Conservation (phyloP, 345 rosid species). For the Lepidium aucheri region DNA sequence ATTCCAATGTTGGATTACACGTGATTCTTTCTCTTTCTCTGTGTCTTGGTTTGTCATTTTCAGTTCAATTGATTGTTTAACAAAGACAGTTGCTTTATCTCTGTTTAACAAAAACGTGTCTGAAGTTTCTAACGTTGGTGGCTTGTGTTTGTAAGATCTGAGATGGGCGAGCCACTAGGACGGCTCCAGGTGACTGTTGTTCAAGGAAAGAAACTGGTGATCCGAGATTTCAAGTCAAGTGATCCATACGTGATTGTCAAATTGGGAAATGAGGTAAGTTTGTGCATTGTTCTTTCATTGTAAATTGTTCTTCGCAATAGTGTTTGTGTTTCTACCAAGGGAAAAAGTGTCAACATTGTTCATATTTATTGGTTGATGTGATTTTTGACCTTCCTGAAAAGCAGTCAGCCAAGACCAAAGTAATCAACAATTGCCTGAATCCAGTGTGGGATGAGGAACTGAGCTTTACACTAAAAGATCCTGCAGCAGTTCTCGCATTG, state of each 20-base stretch:
- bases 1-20: background rate
- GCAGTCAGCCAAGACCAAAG: conserved; percentile 88
- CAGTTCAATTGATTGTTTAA: background rate
- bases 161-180: conserved; percentile 68
- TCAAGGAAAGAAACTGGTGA: conserved; percentile 67
- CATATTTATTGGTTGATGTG: background rate
- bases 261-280: conserved; percentile 64
- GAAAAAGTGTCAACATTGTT: background rate
- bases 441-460: conserved; percentile 97
- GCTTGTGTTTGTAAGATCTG: conserved; percentile 10
- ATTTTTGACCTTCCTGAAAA: conserved; percentile 8
- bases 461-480: conserved; percentile 61
- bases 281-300: background rate
- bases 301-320: background rate
- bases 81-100: conserved; percentile 1
- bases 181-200: conserved; percentile 66
- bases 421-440: conserved; percentile 82
- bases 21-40: background rate
- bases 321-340: background rate
- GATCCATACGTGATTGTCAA: conserved; percentile 95
- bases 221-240: conserved; percentile 92
- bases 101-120: background rate
- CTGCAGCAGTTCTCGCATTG: conserved; percentile 53
- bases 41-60: background rate
- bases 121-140: background rate